Evolutionary conservation across 768 basidiomycete genomes (phyloP), one percentile per base, ranked within the genome.

Genomic region (Boletus rubropictus): DNA sequence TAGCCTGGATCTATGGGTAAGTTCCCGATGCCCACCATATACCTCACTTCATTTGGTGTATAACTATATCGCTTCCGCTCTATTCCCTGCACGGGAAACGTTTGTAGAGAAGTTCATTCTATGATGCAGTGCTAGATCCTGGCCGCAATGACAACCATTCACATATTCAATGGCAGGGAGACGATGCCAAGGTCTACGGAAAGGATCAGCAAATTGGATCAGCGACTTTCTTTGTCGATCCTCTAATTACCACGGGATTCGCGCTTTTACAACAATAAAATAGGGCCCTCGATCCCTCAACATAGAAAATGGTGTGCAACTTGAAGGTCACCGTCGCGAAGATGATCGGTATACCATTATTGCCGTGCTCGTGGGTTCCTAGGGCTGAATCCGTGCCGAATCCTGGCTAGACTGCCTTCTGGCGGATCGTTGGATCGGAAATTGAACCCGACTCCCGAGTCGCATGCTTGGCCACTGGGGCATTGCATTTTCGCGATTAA

Each of bases 1-100:
- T 90, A 50, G 78, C 83, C 3, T 92, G 84, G 81, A 59, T 91
- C 15, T 87, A 82, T 57, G 84, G 85, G 46, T 87, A 64, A 44
- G 81, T 68, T 20, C 15, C 29, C 20, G 24, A 40, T 43, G 5
- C 25, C 4, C 17, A 18, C 43, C 31, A 14, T 21, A 3, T 18
- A 3, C 24, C 36, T 5, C 32, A 1, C 22, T 15, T 39, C 11
- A 3, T 8, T 33, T 33, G 12, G 43, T 57, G 20, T 65, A 15
- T 63, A 11, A 65, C 50, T 63, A 65, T 25, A 15, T 42, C 44
- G 47, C 63, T n/a, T 63, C 61, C 15, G 38, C 49, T 35, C 31
- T 56, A 15, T 59, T 67, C 37, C 56, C 63, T 33, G 54, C 65
- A 21, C 52, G 44, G 33, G 55, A 57, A 35, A 65, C 59, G 6